Base-by-base conservation (phyloP, 495 filamentous ascomycete genomes). In the Penicillium coprophilum region DNA sequence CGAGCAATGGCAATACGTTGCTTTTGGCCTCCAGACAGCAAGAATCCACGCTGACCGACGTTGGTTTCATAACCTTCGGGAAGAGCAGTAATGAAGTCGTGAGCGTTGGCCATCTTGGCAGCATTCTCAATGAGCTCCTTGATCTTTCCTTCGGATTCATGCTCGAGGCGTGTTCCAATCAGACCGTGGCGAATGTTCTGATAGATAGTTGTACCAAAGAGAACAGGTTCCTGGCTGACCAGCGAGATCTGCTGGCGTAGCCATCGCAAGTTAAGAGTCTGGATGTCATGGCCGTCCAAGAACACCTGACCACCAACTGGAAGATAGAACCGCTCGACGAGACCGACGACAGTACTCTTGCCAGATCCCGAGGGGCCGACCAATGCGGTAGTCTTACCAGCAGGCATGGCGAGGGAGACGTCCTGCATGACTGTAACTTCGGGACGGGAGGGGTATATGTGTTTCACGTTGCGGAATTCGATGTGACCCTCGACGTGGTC, bases 11-110 rank as follows among this genome's bases (percentile, higher is more conserved):
- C 84, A 68, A 97, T 94, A 56, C 94, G 89, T 69, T 98, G 94
- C 70, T 96, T 97, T 74, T 98, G 94, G 27, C 94, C 94, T 70
- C 94, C 94, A 52, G 88, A 92, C 34, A 98, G 79, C 39, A 96
- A 72, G 70, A 96, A 96, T 12, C 94, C 94, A 43, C 94, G 88
- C 70, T 97, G 93, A 50, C 94, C 94, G 49, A 98, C 94, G 59
- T 95, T 89, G 0, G 94, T 97, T 62, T 96, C 85, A 65, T 96
- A 97, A 2, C 88, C 87, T 68, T 97, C 88, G 0, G 94, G 93
- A 5, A 97, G 76, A n/a, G 76, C 73, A 13, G 71, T 82, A 62
- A 98, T 85, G 67, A 97, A 97, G 53, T 93, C 91, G 62, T 96
- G 92, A 3, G 92, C 93, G 65, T 96, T 97, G 32, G 94, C 87